Percentiles rank a stretch among this genome's conserved stretches.
Conservation (phyloP, 73 alveolate genomes). For the Diophrys appendiculata region DNA sequence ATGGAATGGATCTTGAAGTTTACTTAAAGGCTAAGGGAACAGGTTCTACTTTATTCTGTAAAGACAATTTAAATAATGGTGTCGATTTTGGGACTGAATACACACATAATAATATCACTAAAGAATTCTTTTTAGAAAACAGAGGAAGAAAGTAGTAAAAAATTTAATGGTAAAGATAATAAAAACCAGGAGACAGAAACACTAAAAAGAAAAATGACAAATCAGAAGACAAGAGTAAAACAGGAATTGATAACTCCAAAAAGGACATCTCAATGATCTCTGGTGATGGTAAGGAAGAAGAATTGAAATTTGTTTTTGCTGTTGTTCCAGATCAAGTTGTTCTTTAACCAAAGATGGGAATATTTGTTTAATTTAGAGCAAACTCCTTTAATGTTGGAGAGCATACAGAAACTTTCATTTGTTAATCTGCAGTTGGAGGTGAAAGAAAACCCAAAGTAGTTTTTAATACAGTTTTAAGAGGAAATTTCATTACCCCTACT, state of each 20-base stretch:
- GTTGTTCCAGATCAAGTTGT: slow-evolving; percentile 81
- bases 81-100: slow-evolving; percentile 98
- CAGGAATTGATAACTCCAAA: slow-evolving; percentile 11
- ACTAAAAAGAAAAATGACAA: slow-evolving; percentile 41
- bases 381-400: slow-evolving; percentile 81
- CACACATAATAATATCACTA: slow-evolving; percentile 92
- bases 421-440: slow-evolving; percentile 91
- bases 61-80: slow-evolving; percentile 88
- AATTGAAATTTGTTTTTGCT: slow-evolving; percentile 73
- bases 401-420: slow-evolving; percentile 84
- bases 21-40: slow-evolving; percentile 97
- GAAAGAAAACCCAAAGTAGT: slow-evolving; percentile 97
- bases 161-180: slow-evolving; percentile 82
- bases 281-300: slow-evolving; percentile 66
- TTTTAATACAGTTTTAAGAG: slow-evolving; percentile 92
- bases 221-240: slow-evolving; percentile 30
- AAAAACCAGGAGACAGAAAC: slow-evolving; percentile 65
- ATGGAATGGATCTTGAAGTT: slow-evolving; percentile 98
- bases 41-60: slow-evolving; percentile 97
- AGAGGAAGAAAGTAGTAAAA: slow-evolving; percentile 98
- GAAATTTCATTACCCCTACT: slow-evolving; percentile 97
- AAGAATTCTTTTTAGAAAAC: slow-evolving; percentile 96
- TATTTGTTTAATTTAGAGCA: slow-evolving; percentile 76
- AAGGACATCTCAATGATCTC: slow-evolving; percentile 31
- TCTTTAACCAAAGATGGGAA: slow-evolving; percentile 78